Evolutionary conservation across 2,329 filamentous ascomycete species (phyloP).

Genomic region (Mycogone perniciosa): DNA sequence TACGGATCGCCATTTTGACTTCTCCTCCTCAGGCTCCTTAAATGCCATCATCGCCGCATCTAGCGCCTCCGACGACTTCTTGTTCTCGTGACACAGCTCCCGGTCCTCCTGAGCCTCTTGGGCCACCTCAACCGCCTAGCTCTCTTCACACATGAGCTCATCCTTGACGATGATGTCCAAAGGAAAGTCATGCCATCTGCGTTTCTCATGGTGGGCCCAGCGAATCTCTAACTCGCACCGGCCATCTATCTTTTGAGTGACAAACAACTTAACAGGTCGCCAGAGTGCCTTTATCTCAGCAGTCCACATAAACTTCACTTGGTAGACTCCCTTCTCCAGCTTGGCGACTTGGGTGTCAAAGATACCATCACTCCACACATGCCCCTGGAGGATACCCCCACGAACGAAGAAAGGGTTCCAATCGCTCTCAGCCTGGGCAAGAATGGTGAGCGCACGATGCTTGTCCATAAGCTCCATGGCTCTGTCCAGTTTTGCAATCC

Average conservation of each 20-base stretch:
- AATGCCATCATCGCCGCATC: too few species aligned
- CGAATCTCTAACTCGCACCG: too few species aligned
- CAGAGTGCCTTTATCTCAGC: background rate
- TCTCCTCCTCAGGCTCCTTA: too few species aligned
- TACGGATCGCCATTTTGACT: background rate
- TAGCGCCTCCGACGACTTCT: too few species aligned
- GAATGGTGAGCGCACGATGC: background rate
- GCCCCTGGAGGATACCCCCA: background rate
- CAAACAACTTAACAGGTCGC: too few species aligned
- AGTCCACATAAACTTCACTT: slow-evolving; percentile 1
- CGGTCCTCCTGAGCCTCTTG: too few species aligned
- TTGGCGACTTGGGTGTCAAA: background rate
- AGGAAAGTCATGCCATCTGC: background rate
- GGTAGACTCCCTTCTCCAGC: background rate
- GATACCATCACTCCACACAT: background rate
- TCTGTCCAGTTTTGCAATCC: background rate
- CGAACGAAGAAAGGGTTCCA: background rate
- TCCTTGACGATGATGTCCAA: background rate
- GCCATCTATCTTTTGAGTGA: too few species aligned
- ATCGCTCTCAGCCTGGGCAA: background rate
- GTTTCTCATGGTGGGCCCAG: too few species aligned
- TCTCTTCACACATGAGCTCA: background rate
- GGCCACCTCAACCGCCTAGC: too few species aligned
- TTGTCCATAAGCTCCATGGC: background rate
- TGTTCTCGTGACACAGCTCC: too few species aligned